Evolutionary conservation across 2,329 filamentous ascomycete species (phyloP).

Genomic region (Exophiala aquamarina): DNA sequence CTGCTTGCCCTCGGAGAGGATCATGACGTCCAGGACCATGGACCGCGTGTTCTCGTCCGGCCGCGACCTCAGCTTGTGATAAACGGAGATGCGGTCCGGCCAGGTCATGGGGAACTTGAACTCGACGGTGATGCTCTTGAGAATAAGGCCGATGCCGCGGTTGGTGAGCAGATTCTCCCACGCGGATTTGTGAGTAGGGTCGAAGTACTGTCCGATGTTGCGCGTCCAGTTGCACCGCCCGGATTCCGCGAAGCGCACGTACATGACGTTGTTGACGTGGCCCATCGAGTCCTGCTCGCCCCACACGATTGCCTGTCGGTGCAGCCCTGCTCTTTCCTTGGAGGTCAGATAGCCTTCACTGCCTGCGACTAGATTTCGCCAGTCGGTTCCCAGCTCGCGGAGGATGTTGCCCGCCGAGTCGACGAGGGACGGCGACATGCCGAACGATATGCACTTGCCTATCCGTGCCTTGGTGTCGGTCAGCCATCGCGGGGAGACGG

Average conservation of each 20-base stretch:
- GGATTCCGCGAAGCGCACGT: constrained; percentile 80
- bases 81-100: constrained; percentile 78
- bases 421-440: constrained; percentile 60
- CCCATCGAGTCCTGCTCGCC: constrained; percentile 65
- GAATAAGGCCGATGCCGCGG: constrained; percentile 68
- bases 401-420: constrained; percentile 60
- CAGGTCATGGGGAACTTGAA: constrained; percentile 89
- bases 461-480: constrained; percentile 65
- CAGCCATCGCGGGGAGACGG: constrained; percentile 64
- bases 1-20: constrained; percentile 74
- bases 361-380: constrained; percentile 70
- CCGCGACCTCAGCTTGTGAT: constrained; percentile 68
- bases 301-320: constrained; percentile 71
- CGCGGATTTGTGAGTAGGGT: constrained; percentile 58
- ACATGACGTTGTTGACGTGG: constrained; percentile 85
- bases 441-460: constrained; percentile 74
- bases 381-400: constrained; percentile 61
- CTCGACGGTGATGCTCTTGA: constrained; percentile 76
- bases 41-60: constrained; percentile 51
- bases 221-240: constrained; percentile 75
- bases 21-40: constrained; percentile 61
- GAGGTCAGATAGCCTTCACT: constrained; percentile 73
- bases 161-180: constrained; percentile 73
- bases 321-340: constrained; percentile 61
- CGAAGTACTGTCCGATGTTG: constrained; percentile 65